A percentile compares a stretch with the other conserved stretches of the same genome.
Conservation (phyloP, 2,329 filamentous ascomycete species). For the Lachnellula occidentalis region DNA sequence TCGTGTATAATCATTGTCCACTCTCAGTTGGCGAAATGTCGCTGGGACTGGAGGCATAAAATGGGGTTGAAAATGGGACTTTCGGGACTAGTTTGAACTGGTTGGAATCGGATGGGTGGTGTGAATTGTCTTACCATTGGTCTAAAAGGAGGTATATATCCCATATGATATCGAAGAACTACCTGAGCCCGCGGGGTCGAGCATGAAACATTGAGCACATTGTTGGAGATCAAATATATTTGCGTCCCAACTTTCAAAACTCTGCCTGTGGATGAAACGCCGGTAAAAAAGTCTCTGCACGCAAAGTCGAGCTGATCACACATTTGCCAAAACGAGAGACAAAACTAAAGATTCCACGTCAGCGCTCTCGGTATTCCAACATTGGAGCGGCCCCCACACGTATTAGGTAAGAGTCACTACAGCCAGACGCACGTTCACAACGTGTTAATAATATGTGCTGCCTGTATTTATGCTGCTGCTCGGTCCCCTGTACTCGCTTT, state of each 20-base stretch:
- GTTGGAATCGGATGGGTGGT: background rate
- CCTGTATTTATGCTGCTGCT: too few relatives aligned
- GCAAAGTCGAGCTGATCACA: background rate
- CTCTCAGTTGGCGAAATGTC: conserved; percentile 1
- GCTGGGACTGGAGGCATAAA: conserved; percentile 14
- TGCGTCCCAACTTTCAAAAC: background rate
- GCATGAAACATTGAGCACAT: too few relatives aligned
- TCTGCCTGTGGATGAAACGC: background rate
- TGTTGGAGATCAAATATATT: too few relatives aligned
- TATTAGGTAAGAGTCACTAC: background rate
- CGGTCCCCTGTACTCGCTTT: too few relatives aligned
- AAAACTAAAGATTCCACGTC: background rate
- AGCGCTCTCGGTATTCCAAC: too few relatives aligned
- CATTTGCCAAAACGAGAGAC: background rate
- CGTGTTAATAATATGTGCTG: too few relatives aligned
- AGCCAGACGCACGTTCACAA: too few relatives aligned
- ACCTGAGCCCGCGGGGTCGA: background rate
- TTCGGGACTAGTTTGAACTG: conserved; percentile 5
- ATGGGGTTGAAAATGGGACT: conserved; percentile 3
- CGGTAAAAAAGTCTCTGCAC: background rate
- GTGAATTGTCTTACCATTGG: conserved; percentile 1
- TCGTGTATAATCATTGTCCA: conserved; percentile 8
- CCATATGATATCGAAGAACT: conserved; percentile 5
- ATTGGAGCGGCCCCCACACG: background rate
- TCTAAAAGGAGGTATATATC: background rate